phyloP scores from a whole-genome alignment of 768 basidiomycete species.

The Suillus occidentalis region DNA sequence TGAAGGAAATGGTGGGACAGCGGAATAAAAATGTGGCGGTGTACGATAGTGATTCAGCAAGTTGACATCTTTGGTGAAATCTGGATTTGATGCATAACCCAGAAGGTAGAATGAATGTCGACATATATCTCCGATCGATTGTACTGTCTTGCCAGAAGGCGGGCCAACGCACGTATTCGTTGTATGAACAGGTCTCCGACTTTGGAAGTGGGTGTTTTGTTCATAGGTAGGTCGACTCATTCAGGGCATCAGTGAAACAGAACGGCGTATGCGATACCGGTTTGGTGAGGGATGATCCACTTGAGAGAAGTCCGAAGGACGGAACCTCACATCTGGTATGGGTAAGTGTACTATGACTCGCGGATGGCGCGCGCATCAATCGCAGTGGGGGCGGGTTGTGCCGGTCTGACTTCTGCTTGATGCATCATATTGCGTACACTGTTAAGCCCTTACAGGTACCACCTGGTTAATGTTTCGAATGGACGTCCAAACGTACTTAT shows the following conservation, averaged over 20 bases:
- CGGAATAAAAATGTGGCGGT: neutral
- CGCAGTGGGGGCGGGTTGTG: neutral
- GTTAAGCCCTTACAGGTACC: too few species aligned
- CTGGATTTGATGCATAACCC: neutral
- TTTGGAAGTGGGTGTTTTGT: neutral
- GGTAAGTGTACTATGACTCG: too few species aligned
- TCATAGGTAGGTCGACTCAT: neutral
- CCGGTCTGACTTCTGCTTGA: neutral
- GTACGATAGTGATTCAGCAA: neutral
- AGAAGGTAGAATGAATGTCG: neutral
- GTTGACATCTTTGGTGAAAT: neutral
- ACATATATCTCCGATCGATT: neutral
- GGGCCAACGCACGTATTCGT: neutral
- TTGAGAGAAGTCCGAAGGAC: neutral
- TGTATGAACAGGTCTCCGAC: neutral
- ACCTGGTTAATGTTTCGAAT: too few species aligned
- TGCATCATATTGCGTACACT: too few species aligned
- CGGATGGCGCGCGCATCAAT: too few species aligned
- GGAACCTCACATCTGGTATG: neutral
- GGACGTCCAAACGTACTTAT: too few species aligned
- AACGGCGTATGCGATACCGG: neutral
- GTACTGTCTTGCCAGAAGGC: neutral
- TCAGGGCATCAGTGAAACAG: neutral
- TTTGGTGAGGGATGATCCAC: neutral
- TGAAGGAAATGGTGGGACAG: neutral